phyloP scores from a whole-genome alignment of 2,329 filamentous ascomycete genomes.

The Neofusicoccum sp. region DNA sequence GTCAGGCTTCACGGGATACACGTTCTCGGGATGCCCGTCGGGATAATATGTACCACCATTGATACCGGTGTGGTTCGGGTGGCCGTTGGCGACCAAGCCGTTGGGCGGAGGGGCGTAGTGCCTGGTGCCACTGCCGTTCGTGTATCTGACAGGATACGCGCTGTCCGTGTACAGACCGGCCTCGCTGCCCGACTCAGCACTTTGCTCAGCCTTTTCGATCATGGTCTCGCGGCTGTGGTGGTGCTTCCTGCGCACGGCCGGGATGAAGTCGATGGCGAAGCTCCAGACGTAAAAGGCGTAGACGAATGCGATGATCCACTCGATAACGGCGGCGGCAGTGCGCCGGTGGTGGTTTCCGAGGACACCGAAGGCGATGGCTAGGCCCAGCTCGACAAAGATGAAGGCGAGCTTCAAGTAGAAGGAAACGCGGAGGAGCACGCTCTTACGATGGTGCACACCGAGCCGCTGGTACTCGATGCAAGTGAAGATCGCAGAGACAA shows the following conservation, averaged over 20 bases:
- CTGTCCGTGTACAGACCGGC: conserved; percentile 15
- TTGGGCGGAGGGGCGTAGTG: conserved; percentile 1
- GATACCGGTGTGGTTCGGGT: not conserved
- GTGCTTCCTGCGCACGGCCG: conserved; percentile 64
- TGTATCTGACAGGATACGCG: conserved; percentile 6
- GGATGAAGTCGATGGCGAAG: conserved; percentile 83
- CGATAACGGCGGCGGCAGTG: conserved; percentile 73
- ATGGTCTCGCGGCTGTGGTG: conserved; percentile 37
- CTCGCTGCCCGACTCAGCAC: not conserved
- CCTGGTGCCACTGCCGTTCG: conserved; percentile 6
- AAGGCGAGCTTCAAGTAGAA: conserved; percentile 89
- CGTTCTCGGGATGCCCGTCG: conserved; percentile 14
- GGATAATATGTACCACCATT: conserved; percentile 17
- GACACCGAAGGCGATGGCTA: conserved; percentile 72
- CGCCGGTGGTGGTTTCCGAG: conserved; percentile 49
- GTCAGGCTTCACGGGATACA: not conserved
- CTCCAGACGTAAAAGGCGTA: conserved; percentile 86
- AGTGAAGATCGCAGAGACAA: conserved; percentile 81
- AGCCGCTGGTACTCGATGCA: conserved; percentile 88
- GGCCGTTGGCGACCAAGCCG: not conserved
- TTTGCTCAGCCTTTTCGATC: conserved; percentile 29
- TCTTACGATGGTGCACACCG: conserved; percentile 73
- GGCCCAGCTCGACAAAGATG: conserved; percentile 72
- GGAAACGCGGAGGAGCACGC: conserved; percentile 69
- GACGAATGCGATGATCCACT: conserved; percentile 76